These are phyloP conservation scores for Jaapia argillacea DNA, from an alignment of 768 basidiomycete genomes.

Conservation along the genomic window DNA sequence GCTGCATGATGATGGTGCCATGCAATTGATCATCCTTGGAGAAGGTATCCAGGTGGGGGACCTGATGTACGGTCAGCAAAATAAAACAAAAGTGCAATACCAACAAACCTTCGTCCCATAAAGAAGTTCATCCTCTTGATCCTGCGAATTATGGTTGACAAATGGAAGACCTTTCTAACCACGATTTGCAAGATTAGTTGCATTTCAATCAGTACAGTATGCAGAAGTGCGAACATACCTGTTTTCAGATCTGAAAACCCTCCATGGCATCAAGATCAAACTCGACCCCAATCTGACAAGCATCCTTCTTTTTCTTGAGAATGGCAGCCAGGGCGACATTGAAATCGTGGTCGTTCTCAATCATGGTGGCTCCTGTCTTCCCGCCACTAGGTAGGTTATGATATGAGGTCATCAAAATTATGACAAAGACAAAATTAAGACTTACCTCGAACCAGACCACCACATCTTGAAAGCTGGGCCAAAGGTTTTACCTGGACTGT, in stretches of 20 bases:
- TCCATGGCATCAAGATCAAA: slow-evolving; percentile 15
- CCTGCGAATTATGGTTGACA: neutral
- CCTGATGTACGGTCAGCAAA: slow-evolving; percentile 3
- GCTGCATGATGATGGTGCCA: slow-evolving; percentile 7
- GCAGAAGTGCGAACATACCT: neutral
- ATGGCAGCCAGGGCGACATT: neutral
- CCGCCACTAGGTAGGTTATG: slow-evolving; percentile 3
- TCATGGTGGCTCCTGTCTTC: slow-evolving; percentile 6
- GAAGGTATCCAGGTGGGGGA: slow-evolving; percentile 9
- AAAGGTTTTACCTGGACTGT: slow-evolving; percentile 9
- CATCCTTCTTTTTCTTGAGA: slow-evolving; percentile 8
- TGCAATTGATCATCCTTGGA: slow-evolving; percentile 7
- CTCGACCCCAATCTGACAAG: slow-evolving; percentile 9
- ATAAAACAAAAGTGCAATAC: neutral
- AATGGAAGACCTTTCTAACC: neutral
- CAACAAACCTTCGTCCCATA: slow-evolving; percentile 9
- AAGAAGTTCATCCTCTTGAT: slow-evolving; percentile 8
- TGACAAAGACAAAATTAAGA: slow-evolving; percentile 2
- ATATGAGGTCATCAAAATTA: neutral
- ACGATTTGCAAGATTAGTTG: neutral
- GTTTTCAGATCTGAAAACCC: slow-evolving; percentile 10
- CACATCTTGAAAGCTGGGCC: slow-evolving; percentile 16
- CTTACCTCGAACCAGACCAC: slow-evolving; percentile 13
- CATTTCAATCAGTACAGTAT: slow-evolving; percentile 9
- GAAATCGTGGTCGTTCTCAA: slow-evolving; percentile 7